These are phyloP conservation scores for Deinandra increscens DNA, from an alignment of 129 eudicot genomes.

Conservation along the genomic window DNA sequence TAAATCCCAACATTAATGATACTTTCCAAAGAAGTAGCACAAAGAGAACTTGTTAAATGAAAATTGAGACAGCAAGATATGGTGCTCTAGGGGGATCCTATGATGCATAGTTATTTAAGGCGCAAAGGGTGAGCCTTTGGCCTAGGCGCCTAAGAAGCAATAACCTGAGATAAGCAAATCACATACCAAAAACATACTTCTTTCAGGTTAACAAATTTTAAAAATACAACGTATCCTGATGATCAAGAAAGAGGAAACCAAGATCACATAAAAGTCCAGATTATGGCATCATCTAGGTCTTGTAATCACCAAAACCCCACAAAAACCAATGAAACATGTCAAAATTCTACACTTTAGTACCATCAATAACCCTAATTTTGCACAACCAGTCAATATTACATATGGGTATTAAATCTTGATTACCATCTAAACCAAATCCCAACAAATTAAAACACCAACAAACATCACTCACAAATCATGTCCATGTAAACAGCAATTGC, in stretches of 20 bases:
- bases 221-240: neutral
- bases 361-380: neutral
- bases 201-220: too few relatives aligned
- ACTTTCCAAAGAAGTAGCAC: slow-evolving; percentile 12
- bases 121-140: too few relatives aligned
- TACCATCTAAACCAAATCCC: neutral
- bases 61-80: slow-evolving; percentile 2
- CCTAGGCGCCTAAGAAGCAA: too few relatives aligned
- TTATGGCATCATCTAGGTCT: neutral
- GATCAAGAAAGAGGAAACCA: slow-evolving; percentile 6
- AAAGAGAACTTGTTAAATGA: neutral
- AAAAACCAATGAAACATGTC: neutral
- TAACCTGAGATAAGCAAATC: too few relatives aligned
- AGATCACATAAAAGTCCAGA: neutral
- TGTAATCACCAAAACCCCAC: neutral
- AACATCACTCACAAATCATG: neutral
- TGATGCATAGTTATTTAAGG: neutral
- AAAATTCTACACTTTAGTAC: neutral
- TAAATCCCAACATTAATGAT: neutral
- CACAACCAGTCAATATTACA: slow-evolving; percentile 13
- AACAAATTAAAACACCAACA: slow-evolving; percentile 1
- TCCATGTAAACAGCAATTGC: neutral
- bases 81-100: neutral
- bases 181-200: too few relatives aligned
- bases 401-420: slow-evolving; percentile 10